phyloP scores from a whole-genome alignment of 352 stramenopile species.

The Elongisporangium anandrum region DNA sequence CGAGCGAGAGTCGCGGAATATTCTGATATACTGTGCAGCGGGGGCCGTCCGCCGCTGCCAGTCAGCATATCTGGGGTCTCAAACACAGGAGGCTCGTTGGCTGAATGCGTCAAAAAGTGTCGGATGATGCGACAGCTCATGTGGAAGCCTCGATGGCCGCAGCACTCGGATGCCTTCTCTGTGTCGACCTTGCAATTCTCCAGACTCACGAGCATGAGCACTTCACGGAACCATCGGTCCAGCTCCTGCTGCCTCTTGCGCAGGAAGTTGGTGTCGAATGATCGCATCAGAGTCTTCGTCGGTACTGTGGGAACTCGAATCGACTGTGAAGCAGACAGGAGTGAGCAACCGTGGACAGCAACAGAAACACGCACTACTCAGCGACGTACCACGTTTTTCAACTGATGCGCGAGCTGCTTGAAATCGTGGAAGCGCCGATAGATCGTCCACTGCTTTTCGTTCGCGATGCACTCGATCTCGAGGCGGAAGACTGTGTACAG shows the following conservation, averaged over 20 bases:
- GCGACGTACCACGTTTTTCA: slow-evolving; percentile 50
- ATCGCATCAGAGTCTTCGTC: slow-evolving; percentile 76
- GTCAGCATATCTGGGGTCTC: slow-evolving; percentile 37
- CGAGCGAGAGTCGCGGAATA: slow-evolving; percentile 24
- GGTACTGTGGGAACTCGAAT: slow-evolving; percentile 71
- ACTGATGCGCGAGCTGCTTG: slow-evolving; percentile 75
- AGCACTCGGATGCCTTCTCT: slow-evolving; percentile 54
- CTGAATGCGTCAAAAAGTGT: slow-evolving; percentile 69
- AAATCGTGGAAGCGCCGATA: slow-evolving; percentile 86
- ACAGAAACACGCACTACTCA: not conserved
- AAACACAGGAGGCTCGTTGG: slow-evolving; percentile 69
- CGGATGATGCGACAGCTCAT: slow-evolving; percentile 62
- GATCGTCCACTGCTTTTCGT: slow-evolving; percentile 85
- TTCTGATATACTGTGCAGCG: slow-evolving; percentile 54
- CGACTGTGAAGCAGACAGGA: slow-evolving; percentile 19
- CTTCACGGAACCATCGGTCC: slow-evolving; percentile 77
- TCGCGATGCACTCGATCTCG: slow-evolving; percentile 83
- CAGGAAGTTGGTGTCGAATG: slow-evolving; percentile 77
- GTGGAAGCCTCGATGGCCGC: slow-evolving; percentile 61
- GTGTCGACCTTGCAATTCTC: slow-evolving; percentile 79
- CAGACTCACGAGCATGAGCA: slow-evolving; percentile 76
- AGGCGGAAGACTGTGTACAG: slow-evolving; percentile 80
- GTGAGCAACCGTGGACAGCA: not conserved
- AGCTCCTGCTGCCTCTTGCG: slow-evolving; percentile 81
- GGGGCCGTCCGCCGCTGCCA: slow-evolving; percentile 14